Conservation (phyloP, 148 eudicot species). For the Persicaria tinctoria region DNA sequence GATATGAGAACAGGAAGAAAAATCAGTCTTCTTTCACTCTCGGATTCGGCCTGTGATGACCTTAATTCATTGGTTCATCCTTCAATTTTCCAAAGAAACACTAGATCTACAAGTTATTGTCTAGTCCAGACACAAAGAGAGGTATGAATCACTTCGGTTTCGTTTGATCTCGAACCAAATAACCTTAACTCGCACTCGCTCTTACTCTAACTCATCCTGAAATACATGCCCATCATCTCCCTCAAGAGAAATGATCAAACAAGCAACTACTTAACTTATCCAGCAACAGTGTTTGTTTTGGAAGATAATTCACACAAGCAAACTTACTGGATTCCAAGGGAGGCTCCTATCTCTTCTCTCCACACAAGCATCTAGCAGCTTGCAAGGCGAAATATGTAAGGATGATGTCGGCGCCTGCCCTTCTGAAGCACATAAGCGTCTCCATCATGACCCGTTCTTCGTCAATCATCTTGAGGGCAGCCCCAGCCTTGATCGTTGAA, state of each 20-base stretch:
- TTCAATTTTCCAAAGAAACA: too few species aligned
- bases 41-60: background rate
- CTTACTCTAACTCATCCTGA: background rate
- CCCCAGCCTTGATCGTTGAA: conserved; percentile 97
- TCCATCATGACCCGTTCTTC: conserved; percentile 97
- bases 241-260: background rate
- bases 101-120: background rate
- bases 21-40: background rate
- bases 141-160: background rate
- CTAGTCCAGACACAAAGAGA: background rate
- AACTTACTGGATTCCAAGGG: background rate
- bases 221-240: background rate
- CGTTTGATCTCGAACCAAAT: background rate
- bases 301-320: background rate
- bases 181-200: background rate
- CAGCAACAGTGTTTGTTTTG: background rate
- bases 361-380: conserved; percentile 75
- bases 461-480: conserved; percentile 87
- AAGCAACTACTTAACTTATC: background rate
- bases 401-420: conserved; percentile 95
- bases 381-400: conserved; percentile 87
- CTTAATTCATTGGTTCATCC: background rate
- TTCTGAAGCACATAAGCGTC: conserved; percentile 80
- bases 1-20: background rate
- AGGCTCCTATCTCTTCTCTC: conserved; percentile 51